These are phyloP conservation scores for Melanogaster broomeanus DNA, from an alignment of 768 basidiomycete genomes.

Conservation along the genomic window DNA sequence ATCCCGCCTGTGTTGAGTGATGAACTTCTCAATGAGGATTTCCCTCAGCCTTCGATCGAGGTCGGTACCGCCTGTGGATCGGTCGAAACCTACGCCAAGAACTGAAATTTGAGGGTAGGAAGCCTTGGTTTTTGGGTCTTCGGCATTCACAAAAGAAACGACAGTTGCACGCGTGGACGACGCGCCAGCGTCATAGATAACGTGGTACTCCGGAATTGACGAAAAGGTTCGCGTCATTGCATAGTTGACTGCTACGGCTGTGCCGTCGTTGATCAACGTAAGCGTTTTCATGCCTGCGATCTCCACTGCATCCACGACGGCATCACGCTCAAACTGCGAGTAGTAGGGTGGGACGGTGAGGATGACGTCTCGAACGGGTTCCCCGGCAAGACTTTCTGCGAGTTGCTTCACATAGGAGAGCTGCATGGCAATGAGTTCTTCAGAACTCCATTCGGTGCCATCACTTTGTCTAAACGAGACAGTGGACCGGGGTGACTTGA, in stretches of 20 bases:
- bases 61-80: constrained; percentile 75
- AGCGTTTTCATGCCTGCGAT: constrained; percentile 84
- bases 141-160: constrained; percentile 58
- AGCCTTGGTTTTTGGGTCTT: constrained; percentile 49
- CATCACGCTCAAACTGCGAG: constrained; percentile 88
- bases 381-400: constrained; percentile 74
- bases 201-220: constrained; percentile 73
- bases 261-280: constrained; percentile 89
- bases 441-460: constrained; percentile 73
- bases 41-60: constrained; percentile 84
- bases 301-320: constrained; percentile 89
- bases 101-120: constrained; percentile 73
- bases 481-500: constrained; percentile 60
- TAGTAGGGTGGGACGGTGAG: constrained; percentile 91
- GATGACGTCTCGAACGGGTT: constrained; percentile 81
- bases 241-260: constrained; percentile 95
- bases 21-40: constrained; percentile 75
- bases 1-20: constrained; percentile 65
- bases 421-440: constrained; percentile 95
- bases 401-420: constrained; percentile 87
- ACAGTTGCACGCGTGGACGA: constrained; percentile 78
- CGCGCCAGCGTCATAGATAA: constrained; percentile 95
- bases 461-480: constrained; percentile 60
- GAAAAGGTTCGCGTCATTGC: constrained; percentile 92
- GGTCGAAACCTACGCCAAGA: constrained; percentile 81